Conservation (phyloP, 176 grass and related monocot species). For the Paspalum vaginatum region DNA sequence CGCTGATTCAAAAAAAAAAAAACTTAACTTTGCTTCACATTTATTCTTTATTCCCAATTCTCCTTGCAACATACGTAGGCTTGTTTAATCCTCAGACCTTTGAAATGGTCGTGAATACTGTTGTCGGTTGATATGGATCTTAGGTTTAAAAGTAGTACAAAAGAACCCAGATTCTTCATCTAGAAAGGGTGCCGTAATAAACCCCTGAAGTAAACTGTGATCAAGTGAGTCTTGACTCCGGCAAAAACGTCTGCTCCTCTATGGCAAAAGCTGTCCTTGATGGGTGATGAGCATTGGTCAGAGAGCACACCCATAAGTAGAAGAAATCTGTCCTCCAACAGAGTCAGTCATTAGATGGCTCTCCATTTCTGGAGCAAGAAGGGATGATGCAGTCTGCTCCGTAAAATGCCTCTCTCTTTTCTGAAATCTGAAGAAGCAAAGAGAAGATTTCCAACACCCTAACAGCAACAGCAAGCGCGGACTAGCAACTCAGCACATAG, state of each 20-base stretch:
- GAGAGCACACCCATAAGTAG: background rate
- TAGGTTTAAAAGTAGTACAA: background rate
- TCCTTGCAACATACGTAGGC: background rate
- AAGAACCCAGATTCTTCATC: slow-evolving; percentile 11
- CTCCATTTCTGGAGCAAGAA: background rate
- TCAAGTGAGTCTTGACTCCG: background rate
- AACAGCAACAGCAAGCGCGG: background rate
- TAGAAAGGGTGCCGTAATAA: background rate
- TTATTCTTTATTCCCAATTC: background rate
- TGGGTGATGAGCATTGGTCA: background rate
- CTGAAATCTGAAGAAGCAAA: background rate
- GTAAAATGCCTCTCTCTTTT: background rate
- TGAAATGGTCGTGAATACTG: background rate
- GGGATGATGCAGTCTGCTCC: background rate
- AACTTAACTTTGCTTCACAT: background rate
- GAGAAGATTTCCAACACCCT: background rate
- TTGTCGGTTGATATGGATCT: background rate
- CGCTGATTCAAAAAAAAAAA: background rate
- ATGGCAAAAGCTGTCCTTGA: background rate
- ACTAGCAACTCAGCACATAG: background rate
- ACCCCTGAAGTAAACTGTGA: background rate
- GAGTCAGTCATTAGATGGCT: background rate
- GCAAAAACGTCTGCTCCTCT: background rate
- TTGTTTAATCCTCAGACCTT: background rate
- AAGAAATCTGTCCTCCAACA: background rate